Evolutionary conservation across 176 grass and related monocot genomes (phyloP).

Genomic region (Carex littledalei): DNA sequence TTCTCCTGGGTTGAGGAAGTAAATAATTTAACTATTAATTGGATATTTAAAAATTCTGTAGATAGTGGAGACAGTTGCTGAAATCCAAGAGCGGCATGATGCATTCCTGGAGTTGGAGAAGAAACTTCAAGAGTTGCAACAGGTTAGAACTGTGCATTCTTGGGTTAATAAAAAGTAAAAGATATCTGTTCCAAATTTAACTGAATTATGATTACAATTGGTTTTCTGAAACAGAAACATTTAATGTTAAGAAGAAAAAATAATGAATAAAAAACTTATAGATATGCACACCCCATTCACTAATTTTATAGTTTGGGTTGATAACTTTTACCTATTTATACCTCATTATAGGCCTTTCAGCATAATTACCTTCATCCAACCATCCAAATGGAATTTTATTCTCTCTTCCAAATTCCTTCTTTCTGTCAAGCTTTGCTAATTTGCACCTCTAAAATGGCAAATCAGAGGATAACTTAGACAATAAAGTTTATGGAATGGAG

Average conservation of each 20-base stretch:
- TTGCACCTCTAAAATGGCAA: not conserved
- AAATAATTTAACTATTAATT: not conserved
- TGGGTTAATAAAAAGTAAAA: not conserved
- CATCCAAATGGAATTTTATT: not conserved
- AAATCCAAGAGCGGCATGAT: conserved; percentile 47
- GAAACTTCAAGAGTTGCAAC: conserved; percentile 38
- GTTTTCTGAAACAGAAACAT: not conserved
- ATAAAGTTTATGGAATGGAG: not conserved
- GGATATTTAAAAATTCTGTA: conserved; percentile 3
- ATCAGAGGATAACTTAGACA: not conserved
- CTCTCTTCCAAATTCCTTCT: not conserved
- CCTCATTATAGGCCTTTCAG: not conserved
- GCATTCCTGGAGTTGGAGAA: conserved; percentile 40
- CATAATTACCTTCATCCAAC: not conserved
- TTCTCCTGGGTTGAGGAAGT: not conserved
- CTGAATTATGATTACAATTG: not conserved
- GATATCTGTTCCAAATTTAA: not conserved
- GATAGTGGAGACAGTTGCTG: conserved; percentile 38
- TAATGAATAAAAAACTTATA: not conserved
- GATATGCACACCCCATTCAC: not conserved
- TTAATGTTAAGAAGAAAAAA: not conserved
- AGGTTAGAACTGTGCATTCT: conserved; percentile 13
- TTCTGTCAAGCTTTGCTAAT: not conserved
- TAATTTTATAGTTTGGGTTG: not conserved
- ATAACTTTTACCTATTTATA: not conserved